A percentile compares a stretch with the other conserved stretches of the same genome.
phyloP scores from a whole-genome alignment of 805 yeast genomes.

The Wickerhamomyces xylosicus region DNA sequence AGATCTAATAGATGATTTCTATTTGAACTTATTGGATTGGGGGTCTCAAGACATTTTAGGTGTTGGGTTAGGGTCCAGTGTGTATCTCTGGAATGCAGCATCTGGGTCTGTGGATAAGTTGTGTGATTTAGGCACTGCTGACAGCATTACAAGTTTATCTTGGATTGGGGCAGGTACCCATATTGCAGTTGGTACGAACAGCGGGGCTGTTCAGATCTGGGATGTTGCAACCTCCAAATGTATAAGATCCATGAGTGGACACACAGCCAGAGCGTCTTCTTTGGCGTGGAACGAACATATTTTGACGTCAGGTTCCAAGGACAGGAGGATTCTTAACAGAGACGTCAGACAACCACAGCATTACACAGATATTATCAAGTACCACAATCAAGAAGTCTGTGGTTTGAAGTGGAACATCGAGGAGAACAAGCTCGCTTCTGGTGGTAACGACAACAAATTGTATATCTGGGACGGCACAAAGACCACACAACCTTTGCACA shows the following conservation, averaged over 20 bases:
- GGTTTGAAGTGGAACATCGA: slow-evolving; percentile 91
- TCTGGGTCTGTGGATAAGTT: slow-evolving; percentile 76
- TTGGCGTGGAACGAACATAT: slow-evolving; percentile 93
- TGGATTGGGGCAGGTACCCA: slow-evolving; percentile 97
- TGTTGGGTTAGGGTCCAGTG: slow-evolving; percentile 82
- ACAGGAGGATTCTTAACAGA: slow-evolving; percentile 73
- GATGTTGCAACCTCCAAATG: slow-evolving; percentile 78
- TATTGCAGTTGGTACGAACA: slow-evolving; percentile 81
- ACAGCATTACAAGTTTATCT: slow-evolving; percentile 69
- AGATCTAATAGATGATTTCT: slow-evolving; percentile 87
- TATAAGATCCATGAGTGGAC: slow-evolving; percentile 89
- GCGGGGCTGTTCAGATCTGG: slow-evolving; percentile 90
- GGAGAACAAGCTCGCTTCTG: slow-evolving; percentile 86
- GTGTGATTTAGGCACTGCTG: slow-evolving; percentile 62
- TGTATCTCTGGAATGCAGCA: slow-evolving; percentile 84
- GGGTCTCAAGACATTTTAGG: slow-evolving; percentile 81
- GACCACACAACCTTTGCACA: slow-evolving; percentile 51
- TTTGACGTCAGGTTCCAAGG: slow-evolving; percentile 79
- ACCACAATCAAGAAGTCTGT: slow-evolving; percentile 91
- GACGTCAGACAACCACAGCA: slow-evolving; percentile 88
- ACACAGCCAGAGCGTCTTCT: slow-evolving; percentile 72
- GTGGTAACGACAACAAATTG: slow-evolving; percentile 87
- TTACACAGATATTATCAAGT: slow-evolving; percentile 56
- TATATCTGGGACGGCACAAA: slow-evolving; percentile 78
- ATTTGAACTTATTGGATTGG: slow-evolving; percentile 90